Evolutionary conservation across 768 basidiomycete genomes (phyloP).

Genomic region (Psilocybe cubensis): DNA sequence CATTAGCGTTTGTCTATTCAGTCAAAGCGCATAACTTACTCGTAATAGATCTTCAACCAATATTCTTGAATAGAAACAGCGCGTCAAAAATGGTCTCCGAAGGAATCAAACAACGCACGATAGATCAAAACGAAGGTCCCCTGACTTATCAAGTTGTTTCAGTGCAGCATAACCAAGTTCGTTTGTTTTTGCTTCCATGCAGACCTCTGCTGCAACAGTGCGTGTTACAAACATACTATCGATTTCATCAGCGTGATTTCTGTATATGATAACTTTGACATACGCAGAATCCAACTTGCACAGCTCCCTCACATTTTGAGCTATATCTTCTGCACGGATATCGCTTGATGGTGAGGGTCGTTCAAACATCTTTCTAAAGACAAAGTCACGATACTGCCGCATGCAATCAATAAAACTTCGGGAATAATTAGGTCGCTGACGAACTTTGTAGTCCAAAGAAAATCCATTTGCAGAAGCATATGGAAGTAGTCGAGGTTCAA

Average conservation of each 20-base stretch:
- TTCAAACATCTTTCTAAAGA: conserved; percentile 89
- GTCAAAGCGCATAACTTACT: conserved; percentile 38
- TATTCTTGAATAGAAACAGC: conserved; percentile 27
- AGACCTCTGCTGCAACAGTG: conserved; percentile 82
- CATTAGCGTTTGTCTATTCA: background rate
- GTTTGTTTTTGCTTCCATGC: conserved; percentile 79
- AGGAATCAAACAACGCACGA: conserved; percentile 41
- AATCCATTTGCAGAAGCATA: conserved; percentile 77
- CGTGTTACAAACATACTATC: conserved; percentile 80
- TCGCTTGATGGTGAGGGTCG: conserved; percentile 53
- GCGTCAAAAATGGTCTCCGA: conserved; percentile 15
- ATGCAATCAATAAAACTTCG: background rate
- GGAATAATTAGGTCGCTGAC: background rate
- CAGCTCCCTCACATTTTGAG: conserved; percentile 71
- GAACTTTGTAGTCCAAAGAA: conserved; percentile 76
- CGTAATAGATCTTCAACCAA: conserved; percentile 71
- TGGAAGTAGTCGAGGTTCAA: conserved; percentile 76
- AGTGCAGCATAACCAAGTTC: conserved; percentile 71
- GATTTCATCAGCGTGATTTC: conserved; percentile 8
- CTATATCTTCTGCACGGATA: conserved; percentile 62
- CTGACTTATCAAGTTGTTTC: conserved; percentile 66
- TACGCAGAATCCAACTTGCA: conserved; percentile 73
- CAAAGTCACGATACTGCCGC: conserved; percentile 76
- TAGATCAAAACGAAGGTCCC: conserved; percentile 70
- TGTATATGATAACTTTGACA: conserved; percentile 35